Base-by-base conservation (phyloP, 129 eudicot species). In the Solidago caesia region DNA sequence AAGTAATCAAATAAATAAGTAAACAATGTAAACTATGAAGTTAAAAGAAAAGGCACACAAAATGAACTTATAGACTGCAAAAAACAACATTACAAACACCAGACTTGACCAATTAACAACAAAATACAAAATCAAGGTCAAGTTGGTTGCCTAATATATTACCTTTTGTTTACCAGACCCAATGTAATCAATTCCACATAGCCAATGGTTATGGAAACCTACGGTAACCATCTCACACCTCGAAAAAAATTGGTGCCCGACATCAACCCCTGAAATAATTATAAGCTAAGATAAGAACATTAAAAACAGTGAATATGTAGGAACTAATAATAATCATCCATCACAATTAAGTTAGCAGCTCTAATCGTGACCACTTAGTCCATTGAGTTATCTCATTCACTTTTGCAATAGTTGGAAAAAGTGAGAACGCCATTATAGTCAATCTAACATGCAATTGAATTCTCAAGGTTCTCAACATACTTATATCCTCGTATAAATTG, bases 211-310 rank as follows among this genome's bases (percentile, higher is more conserved):
- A 79, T 95, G 97, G 10, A 89, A 89, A 44, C 99, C 99, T 21
- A 91, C 82, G 27, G 82, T 90, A 45, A 91, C 97, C 99, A 95
- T 95, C 87, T 95, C 99, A 25, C 94, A 93, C 52, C 99, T 82
- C 9, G 99, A 95, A 78, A 87, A 89, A 48, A 95, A 95, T 48
- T 95, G 97, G 59, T 95, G 96, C 26, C 99, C 99, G 66, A 91
- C 99, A 69, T 91, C 97, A 84, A 95, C 75, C 21, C 99, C 99
- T 95, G 87, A 64, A 71, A 69, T 73, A n/a, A n/a, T 60, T 47
- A 73, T 16, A 25, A 10, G 46, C 41, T 33, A 33, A 33, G 53
- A 12, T 48, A 9, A 13, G 14, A 0, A 4, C 33, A 13, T 1
- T 5, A 27, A 49, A 61, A 70, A 13, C 29, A 49, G 51, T 68